Evolutionary conservation across 106 monocot species (phyloP), one percentile per base, ranked within the genome.

Genomic region (Gastrodia elata): DNA sequence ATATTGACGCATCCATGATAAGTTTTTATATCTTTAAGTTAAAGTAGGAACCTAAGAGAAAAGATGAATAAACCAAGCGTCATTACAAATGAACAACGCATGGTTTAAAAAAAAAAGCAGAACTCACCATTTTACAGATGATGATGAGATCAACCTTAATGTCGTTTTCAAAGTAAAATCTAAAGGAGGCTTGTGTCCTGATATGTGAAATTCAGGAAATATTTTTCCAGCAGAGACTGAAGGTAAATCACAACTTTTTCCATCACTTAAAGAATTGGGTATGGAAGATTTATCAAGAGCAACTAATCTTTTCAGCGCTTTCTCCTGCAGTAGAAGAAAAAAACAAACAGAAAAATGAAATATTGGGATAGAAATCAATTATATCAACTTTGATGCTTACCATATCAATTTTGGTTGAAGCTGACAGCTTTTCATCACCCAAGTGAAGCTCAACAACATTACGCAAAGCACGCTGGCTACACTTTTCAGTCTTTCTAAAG

Each of bases 101-200:
- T 32, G 9, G 6, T 6, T 39, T 9, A n/a, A 32, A 68, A 35
- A 77, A 27, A 3, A 37, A 6, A 72, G 36, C 6, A 72, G 71
- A 16, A 81, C 82, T 81, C 30, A 96, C 96, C 96, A 88, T 77
- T 86, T 89, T 34, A 96, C 86, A 26, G 92, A 85, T 32, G 92
- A 85, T 22, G 92, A 90, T 71, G 90, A 92, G 61, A 96, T 83
- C 70, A 92, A 65, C 32, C 85, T 77, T 38, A 96, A 74, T 46
- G 82, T 64, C 61, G 86, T 96, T 77, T 96, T 96, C 65, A 96
- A 72, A 34, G 92, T 89, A 24, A 96, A 84, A 86, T 96, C 96
- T 59, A 92, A 70, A 71, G 96, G 96, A 70, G 42, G 40, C 48
- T 64, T 88, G 69, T 68, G 64, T 27, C 92, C 92, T 68, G 78